phyloP scores from a whole-genome alignment of 2,329 filamentous ascomycete genomes.

The Ophiostoma fasciatum region DNA sequence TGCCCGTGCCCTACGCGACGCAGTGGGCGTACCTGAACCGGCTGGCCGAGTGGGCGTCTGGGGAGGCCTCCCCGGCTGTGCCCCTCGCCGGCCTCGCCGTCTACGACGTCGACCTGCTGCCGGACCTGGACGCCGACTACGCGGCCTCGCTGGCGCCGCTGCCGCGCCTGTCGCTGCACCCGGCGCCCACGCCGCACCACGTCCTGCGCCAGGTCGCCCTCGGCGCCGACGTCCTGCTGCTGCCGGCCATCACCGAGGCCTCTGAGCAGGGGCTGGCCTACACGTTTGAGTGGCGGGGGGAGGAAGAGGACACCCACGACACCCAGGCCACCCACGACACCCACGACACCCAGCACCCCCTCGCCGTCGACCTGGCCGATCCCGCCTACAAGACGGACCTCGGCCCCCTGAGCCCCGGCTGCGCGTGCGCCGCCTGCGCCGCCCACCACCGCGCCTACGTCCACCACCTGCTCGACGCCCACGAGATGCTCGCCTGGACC shows the following conservation, averaged over 20 bases:
- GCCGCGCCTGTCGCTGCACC: constrained; percentile 60
- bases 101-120: constrained; percentile 57
- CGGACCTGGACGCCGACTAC: constrained; percentile 46
- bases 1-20: constrained; percentile 58
- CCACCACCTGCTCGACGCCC: constrained; percentile 73
- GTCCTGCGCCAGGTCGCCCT: constrained; percentile 60
- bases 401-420: constrained; percentile 45
- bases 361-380: constrained; percentile 72
- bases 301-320: constrained; percentile 3
- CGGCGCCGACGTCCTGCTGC: constrained; percentile 65
- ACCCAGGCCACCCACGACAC: no score
- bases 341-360: no score
- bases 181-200: constrained; percentile 56
- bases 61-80: not conserved
- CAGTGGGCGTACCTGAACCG: constrained; percentile 71
- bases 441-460: constrained; percentile 77
- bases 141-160: constrained; percentile 37
- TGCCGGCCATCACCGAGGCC: constrained; percentile 47
- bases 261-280: constrained; percentile 81
- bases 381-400: constrained; percentile 45
- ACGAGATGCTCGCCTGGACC: constrained; percentile 95
- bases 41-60: constrained; percentile 33
- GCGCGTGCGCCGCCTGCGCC: constrained; percentile 70
- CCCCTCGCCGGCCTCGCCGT: constrained; percentile 56
- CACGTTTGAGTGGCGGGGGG: constrained; percentile 56